These are phyloP conservation scores for Rhodocollybia butyracea DNA, from an alignment of 768 basidiomycete genomes.

Conservation along the genomic window DNA sequence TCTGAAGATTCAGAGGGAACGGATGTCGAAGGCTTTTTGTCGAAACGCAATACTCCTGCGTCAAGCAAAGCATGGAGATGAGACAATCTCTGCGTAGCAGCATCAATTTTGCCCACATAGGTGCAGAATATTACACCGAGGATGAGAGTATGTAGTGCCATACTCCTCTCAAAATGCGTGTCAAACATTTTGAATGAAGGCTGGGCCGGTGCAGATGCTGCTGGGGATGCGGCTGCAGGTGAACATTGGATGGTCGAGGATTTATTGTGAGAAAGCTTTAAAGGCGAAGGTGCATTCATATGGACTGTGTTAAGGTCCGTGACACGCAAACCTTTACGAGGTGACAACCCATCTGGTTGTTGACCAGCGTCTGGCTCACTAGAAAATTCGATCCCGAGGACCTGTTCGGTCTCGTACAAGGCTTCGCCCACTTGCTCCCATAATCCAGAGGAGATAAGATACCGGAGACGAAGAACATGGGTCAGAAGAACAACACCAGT, in stretches of 20 bases:
- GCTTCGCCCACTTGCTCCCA: constrained; percentile 53
- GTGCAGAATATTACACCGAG: constrained; percentile 61
- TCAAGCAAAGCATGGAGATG: constrained; percentile 69
- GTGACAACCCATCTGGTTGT: constrained; percentile 8
- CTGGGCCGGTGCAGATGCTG: neutral
- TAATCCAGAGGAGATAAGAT: constrained; percentile 49
- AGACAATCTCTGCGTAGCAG: constrained; percentile 48
- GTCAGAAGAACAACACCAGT: constrained; percentile 45
- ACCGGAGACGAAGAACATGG: constrained; percentile 53
- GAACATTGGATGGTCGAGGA: neutral
- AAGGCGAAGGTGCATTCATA: constrained; percentile 5
- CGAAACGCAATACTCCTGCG: constrained; percentile 33
- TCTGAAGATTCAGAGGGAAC: constrained; percentile 12
- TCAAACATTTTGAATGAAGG: constrained; percentile 15
- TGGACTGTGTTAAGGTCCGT: constrained; percentile 3
- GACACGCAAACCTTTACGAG: constrained; percentile 5
- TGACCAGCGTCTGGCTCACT: constrained; percentile 12
- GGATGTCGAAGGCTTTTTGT: constrained; percentile 29
- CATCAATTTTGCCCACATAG: constrained; percentile 47
- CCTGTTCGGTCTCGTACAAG: constrained; percentile 45
- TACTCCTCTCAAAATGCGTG: constrained; percentile 29
- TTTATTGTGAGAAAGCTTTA: neutral
- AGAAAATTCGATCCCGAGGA: constrained; percentile 38
- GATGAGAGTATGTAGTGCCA: constrained; percentile 60
- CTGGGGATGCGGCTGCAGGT: constrained; percentile 5